Evolutionary conservation across 2,329 filamentous ascomycete species (phyloP).

Genomic region (Aspergillus sp.): DNA sequence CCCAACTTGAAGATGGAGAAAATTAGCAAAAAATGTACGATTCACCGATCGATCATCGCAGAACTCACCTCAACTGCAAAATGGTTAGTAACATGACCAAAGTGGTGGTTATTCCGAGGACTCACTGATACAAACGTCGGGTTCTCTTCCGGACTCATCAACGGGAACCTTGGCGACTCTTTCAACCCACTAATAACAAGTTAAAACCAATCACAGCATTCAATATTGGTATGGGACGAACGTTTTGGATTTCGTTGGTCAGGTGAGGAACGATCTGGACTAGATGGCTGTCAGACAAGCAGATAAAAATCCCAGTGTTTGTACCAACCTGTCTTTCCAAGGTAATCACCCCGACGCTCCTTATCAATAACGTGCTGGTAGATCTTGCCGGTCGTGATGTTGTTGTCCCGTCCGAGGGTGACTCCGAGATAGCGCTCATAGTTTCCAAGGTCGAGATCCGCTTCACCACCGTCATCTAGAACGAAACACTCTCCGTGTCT

Average conservation of each 20-base stretch:
- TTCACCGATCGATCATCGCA: background rate
- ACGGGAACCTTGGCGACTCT: conserved; percentile 80
- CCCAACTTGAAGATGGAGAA: conserved; percentile 36
- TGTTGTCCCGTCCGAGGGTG: conserved; percentile 78
- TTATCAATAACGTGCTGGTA: conserved; percentile 83
- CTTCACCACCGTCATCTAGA: conserved; percentile 74
- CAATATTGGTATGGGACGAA: conserved; percentile 1
- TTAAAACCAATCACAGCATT: conserved; percentile 1
- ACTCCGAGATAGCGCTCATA: conserved; percentile 79
- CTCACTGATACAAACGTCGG: conserved; percentile 88
- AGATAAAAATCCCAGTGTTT: background rate
- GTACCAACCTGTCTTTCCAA: conserved; percentile 62
- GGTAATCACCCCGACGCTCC: conserved; percentile 68
- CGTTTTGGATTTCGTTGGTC: conserved; percentile 81
- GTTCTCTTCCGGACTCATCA: conserved; percentile 74
- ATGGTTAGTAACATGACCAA: too few species aligned
- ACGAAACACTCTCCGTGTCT: conserved; percentile 80
- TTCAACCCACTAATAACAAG: conserved; percentile 62
- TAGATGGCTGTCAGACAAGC: conserved; percentile 1
- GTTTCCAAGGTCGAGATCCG: conserved; percentile 70
- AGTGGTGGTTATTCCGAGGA: background rate
- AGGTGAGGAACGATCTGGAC: conserved; percentile 91
- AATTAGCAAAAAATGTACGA: background rate
- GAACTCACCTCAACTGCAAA: conserved; percentile 14
- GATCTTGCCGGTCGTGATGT: conserved; percentile 97